Percentiles rank a stretch among this genome's conserved stretches.
Conservation (phyloP, 1,284 basidiomycete genomes). For the Stygiomarasmius scandens region DNA sequence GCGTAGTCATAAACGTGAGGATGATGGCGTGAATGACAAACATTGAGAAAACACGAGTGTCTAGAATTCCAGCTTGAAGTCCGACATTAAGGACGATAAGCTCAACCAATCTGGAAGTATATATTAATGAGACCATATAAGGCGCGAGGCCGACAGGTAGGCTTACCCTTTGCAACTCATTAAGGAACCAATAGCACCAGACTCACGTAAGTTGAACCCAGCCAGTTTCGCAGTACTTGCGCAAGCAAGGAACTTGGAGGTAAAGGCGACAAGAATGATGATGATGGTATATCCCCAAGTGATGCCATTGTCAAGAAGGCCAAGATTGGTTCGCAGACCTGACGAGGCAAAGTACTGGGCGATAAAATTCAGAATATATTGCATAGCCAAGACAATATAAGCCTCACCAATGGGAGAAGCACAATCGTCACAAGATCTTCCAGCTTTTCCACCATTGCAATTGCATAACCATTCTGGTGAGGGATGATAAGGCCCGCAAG, state of each 20-base stretch:
- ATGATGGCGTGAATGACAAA: constrained; percentile 88
- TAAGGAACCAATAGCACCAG: constrained; percentile 84
- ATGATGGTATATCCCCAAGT: constrained; percentile 89
- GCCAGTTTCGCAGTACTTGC: constrained; percentile 61
- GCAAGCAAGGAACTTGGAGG: constrained; percentile 78
- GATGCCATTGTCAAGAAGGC: constrained; percentile 69
- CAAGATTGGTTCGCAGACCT: constrained; percentile 84
- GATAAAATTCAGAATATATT: background rate
- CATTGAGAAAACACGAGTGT: constrained; percentile 79
- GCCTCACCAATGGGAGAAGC: constrained; percentile 78
- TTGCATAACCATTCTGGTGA: constrained; percentile 84
- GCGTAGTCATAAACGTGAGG: constrained; percentile 86
- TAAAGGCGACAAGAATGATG: constrained; percentile 81
- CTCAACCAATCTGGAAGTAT: constrained; percentile 66
- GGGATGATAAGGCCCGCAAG: constrained; percentile 88
- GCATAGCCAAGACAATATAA: background rate
- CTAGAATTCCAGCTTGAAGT: constrained; percentile 77
- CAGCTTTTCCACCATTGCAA: constrained; percentile 73
- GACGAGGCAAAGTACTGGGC: constrained; percentile 80
- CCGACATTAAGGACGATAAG: constrained; percentile 95
- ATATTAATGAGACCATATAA: constrained; percentile 3
- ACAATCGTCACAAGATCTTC: constrained; percentile 79
- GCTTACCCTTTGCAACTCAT: constrained; percentile 93
- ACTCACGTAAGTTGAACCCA: constrained; percentile 80
- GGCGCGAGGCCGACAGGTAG: background rate